These are phyloP conservation scores for Neocucurbitaria cava DNA, from an alignment of 2,329 filamentous ascomycete species.

Conservation along the genomic window DNA sequence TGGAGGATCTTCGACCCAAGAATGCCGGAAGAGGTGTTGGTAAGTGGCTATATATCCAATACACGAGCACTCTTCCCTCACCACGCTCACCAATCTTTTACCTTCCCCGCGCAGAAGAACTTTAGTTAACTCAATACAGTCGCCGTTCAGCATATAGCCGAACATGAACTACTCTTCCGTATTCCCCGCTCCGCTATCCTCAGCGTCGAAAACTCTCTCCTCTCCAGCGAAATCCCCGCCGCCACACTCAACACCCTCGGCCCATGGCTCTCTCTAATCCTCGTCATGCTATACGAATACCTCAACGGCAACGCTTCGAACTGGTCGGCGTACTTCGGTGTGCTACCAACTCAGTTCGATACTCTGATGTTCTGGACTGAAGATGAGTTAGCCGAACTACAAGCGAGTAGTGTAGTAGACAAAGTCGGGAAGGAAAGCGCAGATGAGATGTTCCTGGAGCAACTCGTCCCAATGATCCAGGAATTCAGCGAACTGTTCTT, in stretches of 20 bases:
- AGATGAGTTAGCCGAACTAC: constrained; percentile 72
- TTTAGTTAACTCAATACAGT: constrained; percentile 57
- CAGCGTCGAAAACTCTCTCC: constrained; percentile 73
- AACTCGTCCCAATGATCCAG: constrained; percentile 61
- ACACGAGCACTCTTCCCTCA: neutral
- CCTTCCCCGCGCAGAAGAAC: neutral
- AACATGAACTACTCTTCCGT: constrained; percentile 80
- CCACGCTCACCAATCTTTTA: neutral
- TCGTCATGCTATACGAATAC: constrained; percentile 81
- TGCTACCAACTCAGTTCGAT: constrained; percentile 75
- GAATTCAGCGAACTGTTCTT: constrained; percentile 49
- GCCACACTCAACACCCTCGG: constrained; percentile 47
- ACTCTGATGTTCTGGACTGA: constrained; percentile 90
- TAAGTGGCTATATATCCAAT: constrained; percentile 50
- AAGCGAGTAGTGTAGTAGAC: constrained; percentile 75
- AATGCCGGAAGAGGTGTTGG: constrained; percentile 69
- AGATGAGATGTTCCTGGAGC: constrained; percentile 70
- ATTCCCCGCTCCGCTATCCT: constrained; percentile 77
- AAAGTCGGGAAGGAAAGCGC: constrained; percentile 80
- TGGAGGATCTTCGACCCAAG: constrained; percentile 64
- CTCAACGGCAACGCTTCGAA: constrained; percentile 65
- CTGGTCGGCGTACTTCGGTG: constrained; percentile 80
- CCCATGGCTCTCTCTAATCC: constrained; percentile 67
- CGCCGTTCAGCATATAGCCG: constrained; percentile 70
- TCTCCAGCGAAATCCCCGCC: constrained; percentile 61